phyloP scores from a whole-genome alignment of 345 rosid genomes.

The Salix exigua region DNA sequence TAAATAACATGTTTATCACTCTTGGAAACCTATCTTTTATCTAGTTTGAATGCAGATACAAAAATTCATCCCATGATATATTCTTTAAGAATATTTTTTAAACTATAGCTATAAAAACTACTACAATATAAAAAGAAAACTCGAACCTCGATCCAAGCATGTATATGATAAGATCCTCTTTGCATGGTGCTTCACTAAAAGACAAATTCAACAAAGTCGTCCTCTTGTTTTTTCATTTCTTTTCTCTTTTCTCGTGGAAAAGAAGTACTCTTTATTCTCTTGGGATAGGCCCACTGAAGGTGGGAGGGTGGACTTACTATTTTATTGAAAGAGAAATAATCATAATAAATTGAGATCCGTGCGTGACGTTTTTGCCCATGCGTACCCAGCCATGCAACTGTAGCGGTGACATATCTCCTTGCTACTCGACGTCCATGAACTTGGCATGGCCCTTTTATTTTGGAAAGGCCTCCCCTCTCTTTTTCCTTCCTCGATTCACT shows the following conservation, averaged over 20 bases:
- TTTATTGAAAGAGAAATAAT: background rate
- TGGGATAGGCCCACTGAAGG: background rate
- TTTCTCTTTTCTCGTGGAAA: background rate
- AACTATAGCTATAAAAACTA: too few species aligned
- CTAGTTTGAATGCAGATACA: too few species aligned
- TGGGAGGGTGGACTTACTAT: background rate
- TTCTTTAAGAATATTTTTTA: too few species aligned
- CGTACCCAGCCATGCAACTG: slow-evolving; percentile 28
- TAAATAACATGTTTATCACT: too few species aligned
- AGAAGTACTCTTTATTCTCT: background rate
- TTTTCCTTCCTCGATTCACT: background rate
- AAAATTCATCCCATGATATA: too few species aligned
- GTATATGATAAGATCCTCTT: background rate
- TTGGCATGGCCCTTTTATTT: slow-evolving; percentile 12
- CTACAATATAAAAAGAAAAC: too few species aligned
- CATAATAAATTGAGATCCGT: slow-evolving; percentile 8
- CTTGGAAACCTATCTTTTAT: too few species aligned
- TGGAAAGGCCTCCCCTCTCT: background rate
- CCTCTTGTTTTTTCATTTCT: background rate
- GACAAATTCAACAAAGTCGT: background rate
- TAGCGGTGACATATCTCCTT: background rate
- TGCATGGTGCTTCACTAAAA: background rate
- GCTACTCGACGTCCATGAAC: slow-evolving; percentile 11
- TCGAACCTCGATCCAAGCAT: background rate
- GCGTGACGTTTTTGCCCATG: slow-evolving; percentile 17